These are phyloP conservation scores for Anacardium occidentale DNA, from an alignment of 345 rosid species.

Conservation along the genomic window DNA sequence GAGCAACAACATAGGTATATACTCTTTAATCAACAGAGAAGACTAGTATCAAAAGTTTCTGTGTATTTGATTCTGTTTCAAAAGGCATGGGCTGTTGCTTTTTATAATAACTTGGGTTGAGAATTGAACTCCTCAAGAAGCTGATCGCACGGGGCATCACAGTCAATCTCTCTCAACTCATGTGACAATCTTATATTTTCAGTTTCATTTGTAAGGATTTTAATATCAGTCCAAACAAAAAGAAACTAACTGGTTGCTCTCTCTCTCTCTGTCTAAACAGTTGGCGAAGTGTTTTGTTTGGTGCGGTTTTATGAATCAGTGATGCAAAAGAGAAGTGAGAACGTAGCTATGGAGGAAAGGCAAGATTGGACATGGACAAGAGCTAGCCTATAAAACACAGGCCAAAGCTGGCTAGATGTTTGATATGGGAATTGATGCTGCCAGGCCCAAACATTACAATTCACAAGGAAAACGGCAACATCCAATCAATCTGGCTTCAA, in stretches of 20 bases:
- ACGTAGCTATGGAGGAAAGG: not conserved
- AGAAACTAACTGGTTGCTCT: not conserved
- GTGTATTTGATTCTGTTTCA: slow-evolving; percentile 10
- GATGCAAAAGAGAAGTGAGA: not conserved
- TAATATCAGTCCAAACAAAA: slow-evolving; percentile 18
- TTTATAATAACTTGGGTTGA: slow-evolving; percentile 7
- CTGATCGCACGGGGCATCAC: slow-evolving; percentile 18
- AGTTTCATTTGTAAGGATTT: slow-evolving; percentile 1
- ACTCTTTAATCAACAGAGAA: slow-evolving; percentile 9
- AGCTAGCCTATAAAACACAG: not conserved
- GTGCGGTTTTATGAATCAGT: not conserved
- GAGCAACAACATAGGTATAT: slow-evolving; percentile 10
- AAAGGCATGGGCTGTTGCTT: slow-evolving; percentile 14
- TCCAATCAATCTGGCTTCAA: not conserved
- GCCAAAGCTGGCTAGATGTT: not conserved
- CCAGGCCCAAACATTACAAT: not conserved
- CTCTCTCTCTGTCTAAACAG: not conserved
- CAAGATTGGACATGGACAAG: slow-evolving; percentile 1
- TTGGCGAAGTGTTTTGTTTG: not conserved
- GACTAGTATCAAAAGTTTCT: not conserved
- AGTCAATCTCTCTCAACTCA: slow-evolving; percentile 12
- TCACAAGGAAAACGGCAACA: slow-evolving; percentile 11
- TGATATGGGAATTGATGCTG: slow-evolving; percentile 7
- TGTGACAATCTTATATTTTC: slow-evolving; percentile 25
- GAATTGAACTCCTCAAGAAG: not conserved